Evolutionary conservation across 768 basidiomycete species (phyloP), one percentile per base, ranked within the genome.

Genomic region (Porphyrellus cyaneotinctus): DNA sequence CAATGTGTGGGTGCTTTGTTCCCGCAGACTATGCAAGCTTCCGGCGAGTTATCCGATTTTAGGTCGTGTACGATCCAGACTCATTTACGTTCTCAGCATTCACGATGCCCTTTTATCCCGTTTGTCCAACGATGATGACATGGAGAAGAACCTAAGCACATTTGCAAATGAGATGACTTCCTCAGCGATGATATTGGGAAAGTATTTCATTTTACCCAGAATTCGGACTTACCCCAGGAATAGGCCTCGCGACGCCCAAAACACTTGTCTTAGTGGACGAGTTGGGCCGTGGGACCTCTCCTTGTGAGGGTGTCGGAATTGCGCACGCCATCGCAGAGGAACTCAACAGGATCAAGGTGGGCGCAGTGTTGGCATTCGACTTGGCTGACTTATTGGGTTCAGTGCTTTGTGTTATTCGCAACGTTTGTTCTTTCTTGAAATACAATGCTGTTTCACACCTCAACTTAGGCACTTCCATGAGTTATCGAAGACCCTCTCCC

Each of bases 131-230:
- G 94, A 98, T 58, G 94, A 97, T 62, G 87, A 92, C 59, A 79
- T 94, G 64, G 92, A 95, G 68, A 87, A 84, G 63, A 88, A 80
- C 39, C 68, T 98, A 23, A 97, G 94, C 58, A 97, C 97, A 0
- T 99, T 99, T 70, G 92, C 93, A 2, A 86, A 82, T 57, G 95
- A 99, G 71, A 97, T 99, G 91, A 83, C 87, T 2, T 84, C 89
- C 3, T 85, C 85, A 23, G 88, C 92, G 1, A 93, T 94, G 89
- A 93, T 97, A 49, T 72, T 95, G 42, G 88, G 92, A 84, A 53
- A 48, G 67, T 39, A 8, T 33, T 18, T 5, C 17, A 4, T 23
- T 37, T 38, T 28, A 18, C 9, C 15, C 13, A 30, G 38, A 24
- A 22, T 43, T 26, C 37, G 11, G 38, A 28, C 43, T 49, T 11